A percentile compares a stretch with the other conserved stretches of the same genome.
Conservation (phyloP, 176 grass and related monocot species). For the maize (Zea mays) region Zm-B73-REFERENCE-NAM-5.0 NC_050097.1:202660001-202660500, state of each 20-base stretch:
- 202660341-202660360: conserved; percentile 6
- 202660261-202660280: conserved; percentile 99
- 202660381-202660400: conserved; percentile 39
- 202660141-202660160: conserved; percentile 99
- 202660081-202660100: conserved; percentile 47
- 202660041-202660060: neutral
- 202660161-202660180: conserved; percentile 98
- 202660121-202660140: conserved; percentile 90
- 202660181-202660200: conserved; percentile 99
- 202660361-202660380: neutral
- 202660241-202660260: conserved; percentile 92
- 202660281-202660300: conserved; percentile 98
- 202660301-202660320: neutral
- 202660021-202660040: neutral
- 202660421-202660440: conserved; percentile 88
- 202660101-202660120: conserved; percentile 34
- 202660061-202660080: conserved; percentile 29
- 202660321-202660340: too few species aligned
- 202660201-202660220: conserved; percentile 98
- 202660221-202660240: conserved; percentile 95
- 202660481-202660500: conserved; percentile 90
- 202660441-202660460: conserved; percentile 95
- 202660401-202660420: conserved; percentile 90
- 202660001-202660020: neutral
- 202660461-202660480: conserved; percentile 94